Evolutionary conservation across 2,329 filamentous ascomycete species (phyloP).

Genomic region (Bipolaris gigantea): DNA sequence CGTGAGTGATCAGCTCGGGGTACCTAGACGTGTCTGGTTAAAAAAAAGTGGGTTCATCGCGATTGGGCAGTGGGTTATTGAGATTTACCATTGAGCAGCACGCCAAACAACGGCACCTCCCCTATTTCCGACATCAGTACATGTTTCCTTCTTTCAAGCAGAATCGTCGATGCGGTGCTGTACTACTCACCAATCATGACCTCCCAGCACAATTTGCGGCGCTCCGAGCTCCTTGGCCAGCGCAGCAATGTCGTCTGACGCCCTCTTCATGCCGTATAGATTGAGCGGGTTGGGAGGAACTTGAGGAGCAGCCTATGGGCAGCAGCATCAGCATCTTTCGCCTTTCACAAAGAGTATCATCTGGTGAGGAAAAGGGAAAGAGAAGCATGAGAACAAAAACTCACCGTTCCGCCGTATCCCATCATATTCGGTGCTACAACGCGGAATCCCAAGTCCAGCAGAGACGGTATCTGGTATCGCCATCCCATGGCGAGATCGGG

Average conservation of each 20-base stretch:
- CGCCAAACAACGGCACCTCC: conserved; percentile 79
- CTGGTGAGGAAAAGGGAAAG: neutral
- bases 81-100: conserved; percentile 61
- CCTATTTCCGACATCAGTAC: conserved; percentile 45
- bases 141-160: neutral
- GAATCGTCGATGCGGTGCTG: neutral
- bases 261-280: conserved; percentile 71
- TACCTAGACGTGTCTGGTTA: conserved; percentile 10
- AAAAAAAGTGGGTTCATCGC: neutral
- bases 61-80: neutral
- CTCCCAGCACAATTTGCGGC: conserved; percentile 73
- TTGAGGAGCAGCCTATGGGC: conserved; percentile 46
- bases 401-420: conserved; percentile 77
- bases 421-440: conserved; percentile 86
- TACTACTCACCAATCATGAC: conserved; percentile 72
- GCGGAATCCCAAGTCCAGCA: conserved; percentile 71
- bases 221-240: conserved; percentile 63
- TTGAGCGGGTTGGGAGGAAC: conserved; percentile 63
- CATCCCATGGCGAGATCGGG: conserved; percentile 84
- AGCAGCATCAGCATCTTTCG: neutral
- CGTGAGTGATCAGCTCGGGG: conserved; percentile 69
- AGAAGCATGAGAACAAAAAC: conserved; percentile 8
- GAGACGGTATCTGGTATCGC: conserved; percentile 82
- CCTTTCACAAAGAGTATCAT: too few relatives aligned
- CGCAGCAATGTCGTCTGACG: conserved; percentile 71